A percentile compares a stretch with the other conserved stretches of the same genome.
Evolutionary conservation across 495 filamentous ascomycete species (phyloP).

Genomic region (Penicillium mononematosum): DNA sequence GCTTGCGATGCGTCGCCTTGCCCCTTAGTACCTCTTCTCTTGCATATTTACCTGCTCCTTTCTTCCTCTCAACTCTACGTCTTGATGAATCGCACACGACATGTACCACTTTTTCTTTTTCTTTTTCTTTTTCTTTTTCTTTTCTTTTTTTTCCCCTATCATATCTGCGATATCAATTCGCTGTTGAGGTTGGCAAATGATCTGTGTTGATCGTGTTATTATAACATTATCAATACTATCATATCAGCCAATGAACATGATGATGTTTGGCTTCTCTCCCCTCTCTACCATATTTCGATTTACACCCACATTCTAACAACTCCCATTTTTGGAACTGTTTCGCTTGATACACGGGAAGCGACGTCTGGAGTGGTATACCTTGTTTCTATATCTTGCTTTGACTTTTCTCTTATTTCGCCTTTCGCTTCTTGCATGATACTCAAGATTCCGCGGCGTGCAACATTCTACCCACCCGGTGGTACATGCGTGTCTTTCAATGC

Average conservation of each 20-base stretch:
- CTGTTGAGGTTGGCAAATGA: constrained; percentile 7
- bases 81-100: background rate
- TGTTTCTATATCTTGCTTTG: constrained; percentile 3
- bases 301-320: background rate
- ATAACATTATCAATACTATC: constrained; percentile 15
- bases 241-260: constrained; percentile 16
- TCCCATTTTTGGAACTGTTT: background rate
- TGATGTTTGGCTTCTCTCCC: background rate
- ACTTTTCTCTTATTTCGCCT: background rate
- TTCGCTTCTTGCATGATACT: constrained; percentile 5
- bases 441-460: constrained; percentile 1
- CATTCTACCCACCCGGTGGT: background rate
- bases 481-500: background rate
- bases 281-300: background rate
- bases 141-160: background rate
- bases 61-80: background rate
- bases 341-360: constrained; percentile 22
- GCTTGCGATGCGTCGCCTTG: background rate
- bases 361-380: constrained; percentile 10
- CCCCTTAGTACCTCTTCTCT: background rate
- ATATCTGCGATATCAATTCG: background rate
- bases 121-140: background rate
- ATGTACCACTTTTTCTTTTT: background rate
- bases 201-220: constrained; percentile 16
- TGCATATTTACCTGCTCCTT: background rate